Evolutionary conservation across 768 basidiomycete genomes (phyloP).

Genomic region (Kwoniella bestiolae): DNA sequence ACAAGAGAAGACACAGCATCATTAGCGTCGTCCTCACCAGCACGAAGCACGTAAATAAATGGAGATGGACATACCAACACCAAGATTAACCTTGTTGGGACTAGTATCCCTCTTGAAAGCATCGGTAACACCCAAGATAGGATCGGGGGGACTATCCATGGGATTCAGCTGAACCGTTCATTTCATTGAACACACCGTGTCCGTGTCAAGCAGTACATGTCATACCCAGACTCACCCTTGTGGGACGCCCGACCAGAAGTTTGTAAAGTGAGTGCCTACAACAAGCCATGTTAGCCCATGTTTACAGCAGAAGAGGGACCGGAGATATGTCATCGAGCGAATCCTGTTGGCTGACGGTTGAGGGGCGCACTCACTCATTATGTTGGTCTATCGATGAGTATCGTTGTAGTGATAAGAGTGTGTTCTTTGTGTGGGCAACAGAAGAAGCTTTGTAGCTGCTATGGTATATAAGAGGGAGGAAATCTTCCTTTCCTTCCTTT

Average conservation of each 20-base stretch:
- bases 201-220: neutral
- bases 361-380: conserved; percentile 18
- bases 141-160: conserved; percentile 50
- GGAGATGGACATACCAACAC: conserved; percentile 81
- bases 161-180: neutral
- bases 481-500: neutral
- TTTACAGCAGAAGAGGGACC: neutral
- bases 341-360: too few relatives aligned
- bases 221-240: conserved; percentile 18
- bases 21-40: neutral
- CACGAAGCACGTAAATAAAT: neutral
- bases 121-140: conserved; percentile 68
- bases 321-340: too few relatives aligned
- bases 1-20: neutral
- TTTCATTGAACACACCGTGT: too few relatives aligned
- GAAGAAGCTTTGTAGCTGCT: too few relatives aligned
- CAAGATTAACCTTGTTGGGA: conserved; percentile 91
- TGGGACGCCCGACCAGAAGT: conserved; percentile 23
- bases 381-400: too few relatives aligned
- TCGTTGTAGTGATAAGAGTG: too few relatives aligned
- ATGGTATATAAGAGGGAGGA: neutral
- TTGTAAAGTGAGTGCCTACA: conserved; percentile 16
- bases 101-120: conserved; percentile 95
- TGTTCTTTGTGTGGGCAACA: too few relatives aligned
- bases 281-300: neutral